phyloP scores from a whole-genome alignment of 2,329 filamentous ascomycete genomes.

The Alternaria incomplexa region DNA sequence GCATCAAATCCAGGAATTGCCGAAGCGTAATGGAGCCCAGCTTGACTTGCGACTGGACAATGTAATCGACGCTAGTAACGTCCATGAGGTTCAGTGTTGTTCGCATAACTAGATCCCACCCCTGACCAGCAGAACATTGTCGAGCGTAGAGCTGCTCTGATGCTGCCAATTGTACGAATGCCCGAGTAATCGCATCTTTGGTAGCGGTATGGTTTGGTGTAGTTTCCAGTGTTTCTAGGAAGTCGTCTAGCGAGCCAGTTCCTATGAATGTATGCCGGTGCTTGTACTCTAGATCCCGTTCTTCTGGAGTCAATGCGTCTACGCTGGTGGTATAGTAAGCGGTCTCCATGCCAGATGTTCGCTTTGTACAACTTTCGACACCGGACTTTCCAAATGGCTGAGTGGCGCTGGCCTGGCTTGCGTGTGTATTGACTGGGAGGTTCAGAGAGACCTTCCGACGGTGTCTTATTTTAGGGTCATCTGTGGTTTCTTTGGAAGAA shows the following conservation, averaged over 20 bases:
- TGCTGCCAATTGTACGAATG: slow-evolving; percentile 27
- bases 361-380: background rate
- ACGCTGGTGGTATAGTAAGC: background rate
- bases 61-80: slow-evolving; percentile 21
- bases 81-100: slow-evolving; percentile 20
- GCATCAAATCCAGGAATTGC: slow-evolving; percentile 27
- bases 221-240: slow-evolving; percentile 29
- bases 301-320: slow-evolving; percentile 5
- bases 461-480: background rate
- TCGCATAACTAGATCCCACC: slow-evolving; percentile 33
- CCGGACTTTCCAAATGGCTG: background rate
- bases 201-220: slow-evolving; percentile 12
- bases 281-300: slow-evolving; percentile 35
- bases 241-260: slow-evolving; percentile 34
- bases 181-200: slow-evolving; percentile 18
- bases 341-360: background rate
- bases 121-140: slow-evolving; percentile 19
- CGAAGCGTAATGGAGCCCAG: slow-evolving; percentile 32
- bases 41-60: slow-evolving; percentile 27
- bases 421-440: slow-evolving; percentile 12
- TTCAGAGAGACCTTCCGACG: slow-evolving; percentile 20
- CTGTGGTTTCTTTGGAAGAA: background rate
- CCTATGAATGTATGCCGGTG: slow-evolving; percentile 42
- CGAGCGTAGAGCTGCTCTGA: slow-evolving; percentile 32
- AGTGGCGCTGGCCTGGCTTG: background rate